Conservation (phyloP, 2,329 filamentous ascomycete genomes). For the Cladosporium velox region DNA sequence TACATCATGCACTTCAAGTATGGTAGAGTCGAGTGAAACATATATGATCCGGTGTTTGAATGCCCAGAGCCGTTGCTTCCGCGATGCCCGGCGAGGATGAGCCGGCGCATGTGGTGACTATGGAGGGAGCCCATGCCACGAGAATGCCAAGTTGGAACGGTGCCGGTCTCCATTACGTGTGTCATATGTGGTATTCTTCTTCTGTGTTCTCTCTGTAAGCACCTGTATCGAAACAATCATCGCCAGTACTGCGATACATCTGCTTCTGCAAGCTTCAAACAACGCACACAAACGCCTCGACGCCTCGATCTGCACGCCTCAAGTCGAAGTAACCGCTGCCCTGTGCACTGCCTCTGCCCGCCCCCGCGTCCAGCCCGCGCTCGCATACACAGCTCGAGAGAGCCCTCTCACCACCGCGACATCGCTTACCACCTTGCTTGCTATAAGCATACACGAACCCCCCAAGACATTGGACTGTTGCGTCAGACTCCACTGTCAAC, state of each 20-base stretch:
- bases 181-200: not conserved
- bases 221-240: not conserved
- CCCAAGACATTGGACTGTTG: slow-evolving; percentile 10
- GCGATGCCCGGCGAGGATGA: slow-evolving; percentile 6
- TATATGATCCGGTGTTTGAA: not conserved
- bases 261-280: not conserved
- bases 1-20: not conserved
- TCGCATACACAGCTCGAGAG: not conserved
- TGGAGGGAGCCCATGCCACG: not conserved
- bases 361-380: not conserved
- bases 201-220: not conserved
- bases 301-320: slow-evolving; percentile 4
- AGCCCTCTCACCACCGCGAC: not conserved
- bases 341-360: not conserved
- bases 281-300: not conserved
- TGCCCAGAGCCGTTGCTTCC: slow-evolving; percentile 9
- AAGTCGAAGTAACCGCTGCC: not conserved
- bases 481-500: slow-evolving; percentile 7
- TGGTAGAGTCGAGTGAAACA: slow-evolving; percentile 1
- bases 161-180: not conserved
- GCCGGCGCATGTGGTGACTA: not conserved
- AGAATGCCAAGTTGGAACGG: slow-evolving; percentile 8
- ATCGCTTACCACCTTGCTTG: slow-evolving; percentile 3
- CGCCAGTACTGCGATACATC: not conserved
- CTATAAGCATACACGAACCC: not conserved